These are phyloP conservation scores for Pseudocercospora fijiensis DNA, from an alignment of 2,329 filamentous ascomycete genomes.

Conservation along the genomic window DNA sequence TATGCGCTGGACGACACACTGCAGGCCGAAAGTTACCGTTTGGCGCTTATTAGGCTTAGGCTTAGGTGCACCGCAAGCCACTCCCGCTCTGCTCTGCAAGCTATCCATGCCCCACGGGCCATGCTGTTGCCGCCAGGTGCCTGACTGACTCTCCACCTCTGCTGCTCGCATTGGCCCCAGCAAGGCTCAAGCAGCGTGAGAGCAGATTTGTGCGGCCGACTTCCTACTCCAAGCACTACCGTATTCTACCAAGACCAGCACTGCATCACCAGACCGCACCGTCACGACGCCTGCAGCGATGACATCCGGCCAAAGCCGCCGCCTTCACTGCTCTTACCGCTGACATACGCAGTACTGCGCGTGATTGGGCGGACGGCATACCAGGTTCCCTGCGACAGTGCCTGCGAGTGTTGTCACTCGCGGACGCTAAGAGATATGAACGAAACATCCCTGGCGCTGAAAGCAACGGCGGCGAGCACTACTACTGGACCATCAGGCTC, in stretches of 20 bases:
- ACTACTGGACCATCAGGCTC: conserved; percentile 5
- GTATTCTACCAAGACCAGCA: background rate
- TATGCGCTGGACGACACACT: background rate
- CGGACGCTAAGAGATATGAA: conserved; percentile 4
- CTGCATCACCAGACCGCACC: conserved; percentile 1
- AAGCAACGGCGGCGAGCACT: conserved; percentile 3
- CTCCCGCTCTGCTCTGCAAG: background rate
- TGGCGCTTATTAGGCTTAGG: no score
- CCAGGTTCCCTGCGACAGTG: conserved; percentile 1
- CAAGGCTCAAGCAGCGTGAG: background rate
- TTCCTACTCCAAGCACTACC: background rate
- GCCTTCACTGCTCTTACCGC: background rate
- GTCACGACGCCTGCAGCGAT: background rate
- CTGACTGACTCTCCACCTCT: conserved; percentile 6
- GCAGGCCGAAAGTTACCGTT: background rate
- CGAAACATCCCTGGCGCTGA: conserved; percentile 3
- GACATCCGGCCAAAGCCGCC: background rate
- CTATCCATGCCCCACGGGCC: no score
- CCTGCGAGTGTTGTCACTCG: conserved; percentile 8
- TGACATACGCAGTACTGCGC: background rate
- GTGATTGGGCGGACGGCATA: background rate
- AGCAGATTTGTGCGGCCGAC: background rate
- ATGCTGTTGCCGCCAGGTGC: background rate
- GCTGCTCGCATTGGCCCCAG: background rate
- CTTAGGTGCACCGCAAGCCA: background rate